phyloP scores from a whole-genome alignment of 2,329 filamentous ascomycete species.

The Aspergillus fijiensis region DNA sequence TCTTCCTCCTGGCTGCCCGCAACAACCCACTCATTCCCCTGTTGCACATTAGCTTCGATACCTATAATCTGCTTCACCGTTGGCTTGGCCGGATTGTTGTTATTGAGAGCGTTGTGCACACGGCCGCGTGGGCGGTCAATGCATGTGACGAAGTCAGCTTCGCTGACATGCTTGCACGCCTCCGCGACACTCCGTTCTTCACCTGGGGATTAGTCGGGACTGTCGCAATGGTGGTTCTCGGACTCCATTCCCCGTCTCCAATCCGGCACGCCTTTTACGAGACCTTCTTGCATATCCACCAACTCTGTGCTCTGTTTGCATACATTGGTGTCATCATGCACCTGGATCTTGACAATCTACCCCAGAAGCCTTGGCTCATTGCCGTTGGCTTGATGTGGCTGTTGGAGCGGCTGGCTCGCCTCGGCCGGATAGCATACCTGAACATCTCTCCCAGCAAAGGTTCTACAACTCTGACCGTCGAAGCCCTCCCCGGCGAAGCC shows the following conservation, averaged over 20 bases:
- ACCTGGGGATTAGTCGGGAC: conserved; percentile 48
- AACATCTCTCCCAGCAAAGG: conserved; percentile 53
- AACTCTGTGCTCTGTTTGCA: conserved; percentile 44
- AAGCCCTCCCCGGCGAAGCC: conserved; percentile 61
- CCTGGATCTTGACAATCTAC: conserved; percentile 42
- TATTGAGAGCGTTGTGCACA: conserved; percentile 70
- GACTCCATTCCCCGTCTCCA: conserved; percentile 45
- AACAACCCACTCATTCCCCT: conserved; percentile 88
- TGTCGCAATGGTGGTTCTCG: conserved; percentile 40
- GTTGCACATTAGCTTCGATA: conserved; percentile 88
- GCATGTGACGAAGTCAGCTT: conserved; percentile 45
- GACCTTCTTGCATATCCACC: conserved; percentile 50
- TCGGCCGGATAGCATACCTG: conserved; percentile 52
- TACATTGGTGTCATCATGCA: conserved; percentile 48
- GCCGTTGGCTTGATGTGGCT: conserved; percentile 42
- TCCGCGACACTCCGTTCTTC: conserved; percentile 44
- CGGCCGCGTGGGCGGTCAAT: conserved; percentile 74
- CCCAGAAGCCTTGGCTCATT: conserved; percentile 42
- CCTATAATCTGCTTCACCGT: conserved; percentile 86
- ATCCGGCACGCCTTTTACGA: conserved; percentile 50
- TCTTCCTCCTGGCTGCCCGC: conserved; percentile 82
- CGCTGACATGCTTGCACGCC: conserved; percentile 32
- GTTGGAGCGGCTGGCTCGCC: conserved; percentile 47
- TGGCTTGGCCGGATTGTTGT: conserved; percentile 78
- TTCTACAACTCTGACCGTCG: conserved; percentile 54